A percentile compares a stretch with the other conserved stretches of the same genome.
Evolutionary conservation across 1,284 basidiomycete genomes (phyloP).

Genomic region (Athelia psychrophila): DNA sequence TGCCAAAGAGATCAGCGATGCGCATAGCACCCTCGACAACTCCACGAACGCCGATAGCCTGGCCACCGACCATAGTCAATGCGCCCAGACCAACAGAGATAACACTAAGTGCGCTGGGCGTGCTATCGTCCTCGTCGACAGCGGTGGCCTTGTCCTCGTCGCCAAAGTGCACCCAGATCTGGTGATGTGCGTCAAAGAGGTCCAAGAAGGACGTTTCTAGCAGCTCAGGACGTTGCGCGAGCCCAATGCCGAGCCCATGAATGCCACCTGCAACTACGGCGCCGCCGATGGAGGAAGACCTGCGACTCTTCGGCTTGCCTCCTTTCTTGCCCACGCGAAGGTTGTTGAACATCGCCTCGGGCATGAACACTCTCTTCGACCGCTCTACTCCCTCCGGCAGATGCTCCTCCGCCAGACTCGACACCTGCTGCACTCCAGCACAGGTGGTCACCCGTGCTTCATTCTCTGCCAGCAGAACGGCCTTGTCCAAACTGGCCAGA

Average conservation of each 20-base stretch:
- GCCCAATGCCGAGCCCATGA: conserved; percentile 73
- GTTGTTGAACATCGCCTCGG: conserved; percentile 96
- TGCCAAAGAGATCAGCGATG: conserved; percentile 77
- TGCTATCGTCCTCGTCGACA: conserved; percentile 48
- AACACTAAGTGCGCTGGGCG: conserved; percentile 69
- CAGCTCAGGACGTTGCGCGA: conserved; percentile 67
- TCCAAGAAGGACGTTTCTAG: conserved; percentile 77
- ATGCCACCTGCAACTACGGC: conserved; percentile 70
- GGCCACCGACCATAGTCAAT: conserved; percentile 83
- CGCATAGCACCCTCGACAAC: conserved; percentile 77
- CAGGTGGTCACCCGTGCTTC: conserved; percentile 76
- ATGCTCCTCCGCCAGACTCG: conserved; percentile 72
- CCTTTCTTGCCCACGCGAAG: conserved; percentile 49
- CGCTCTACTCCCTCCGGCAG: conserved; percentile 83
- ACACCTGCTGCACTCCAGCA: conserved; percentile 69
- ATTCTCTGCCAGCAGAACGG: conserved; percentile 82
- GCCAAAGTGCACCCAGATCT: conserved; percentile 66
- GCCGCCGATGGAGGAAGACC: conserved; percentile 40
- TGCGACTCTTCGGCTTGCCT: conserved; percentile 35
- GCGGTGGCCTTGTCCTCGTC: conserved; percentile 37
- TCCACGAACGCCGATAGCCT: conserved; percentile 75
- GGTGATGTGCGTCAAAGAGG: conserved; percentile 86
- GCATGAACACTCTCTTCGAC: conserved; percentile 84
- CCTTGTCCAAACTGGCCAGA: conserved; percentile 80
- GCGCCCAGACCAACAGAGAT: conserved; percentile 83